Conservation (phyloP, 2,329 filamentous ascomycete genomes). For the Fusarium illudens region DNA sequence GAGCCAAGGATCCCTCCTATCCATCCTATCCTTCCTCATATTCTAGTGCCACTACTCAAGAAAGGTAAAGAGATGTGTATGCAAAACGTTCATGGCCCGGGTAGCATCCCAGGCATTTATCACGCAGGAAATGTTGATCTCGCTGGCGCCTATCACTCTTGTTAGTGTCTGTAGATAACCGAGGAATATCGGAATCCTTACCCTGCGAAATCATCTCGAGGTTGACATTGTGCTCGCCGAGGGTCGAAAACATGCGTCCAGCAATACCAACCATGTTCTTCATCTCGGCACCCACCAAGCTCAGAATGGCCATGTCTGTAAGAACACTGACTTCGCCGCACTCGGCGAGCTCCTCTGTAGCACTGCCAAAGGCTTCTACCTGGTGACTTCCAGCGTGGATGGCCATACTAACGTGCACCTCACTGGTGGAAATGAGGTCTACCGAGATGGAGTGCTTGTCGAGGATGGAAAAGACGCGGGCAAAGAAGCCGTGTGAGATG, state of each 20-base stretch:
- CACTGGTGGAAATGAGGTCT: conserved; percentile 93
- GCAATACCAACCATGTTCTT: conserved; percentile 97
- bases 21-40: conserved; percentile 14
- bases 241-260: conserved; percentile 91
- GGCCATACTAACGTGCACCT: conserved; percentile 98
- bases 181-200: conserved; percentile 51
- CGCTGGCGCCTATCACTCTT: conserved; percentile 77
- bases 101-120: conserved; percentile 92
- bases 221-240: conserved; percentile 94
- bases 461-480: conserved; percentile 90
- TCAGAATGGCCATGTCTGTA: conserved; percentile 93
- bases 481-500: conserved; percentile 95
- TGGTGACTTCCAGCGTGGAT: conserved; percentile 80
- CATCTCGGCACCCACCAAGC: conserved; percentile 93
- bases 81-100: conserved; percentile 92
- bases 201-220: conserved; percentile 99
- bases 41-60: conserved; percentile 66
- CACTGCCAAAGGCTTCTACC: conserved; percentile 70
- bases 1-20: neutral
- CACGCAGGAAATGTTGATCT: conserved; percentile 99
- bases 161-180: conserved; percentile 2
- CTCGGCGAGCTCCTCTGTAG: conserved; percentile 75
- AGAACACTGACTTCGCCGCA: conserved; percentile 93
- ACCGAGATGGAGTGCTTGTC: conserved; percentile 89
- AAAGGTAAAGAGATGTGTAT: conserved; percentile 97